A percentile compares a stretch with the other conserved stretches of the same genome.
Evolutionary conservation across 306 rosid species (phyloP).

Genomic region (Medicago ruthenica): DNA sequence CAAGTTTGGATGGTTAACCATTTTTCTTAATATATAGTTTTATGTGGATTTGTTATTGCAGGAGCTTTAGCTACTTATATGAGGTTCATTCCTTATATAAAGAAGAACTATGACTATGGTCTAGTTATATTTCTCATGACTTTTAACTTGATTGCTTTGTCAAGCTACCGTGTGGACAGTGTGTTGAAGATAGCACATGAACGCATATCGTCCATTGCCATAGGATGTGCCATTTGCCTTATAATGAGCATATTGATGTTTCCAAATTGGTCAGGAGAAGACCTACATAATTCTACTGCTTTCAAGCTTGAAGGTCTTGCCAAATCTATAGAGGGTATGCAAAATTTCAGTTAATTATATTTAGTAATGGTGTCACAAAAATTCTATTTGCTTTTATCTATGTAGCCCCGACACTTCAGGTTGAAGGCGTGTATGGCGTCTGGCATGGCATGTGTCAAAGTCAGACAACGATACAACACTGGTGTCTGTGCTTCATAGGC

Average conservation of each 20-base stretch:
- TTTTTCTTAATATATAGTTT: background rate
- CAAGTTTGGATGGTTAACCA: constrained; percentile 13
- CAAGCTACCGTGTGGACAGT: constrained; percentile 70
- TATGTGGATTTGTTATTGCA: constrained; percentile 49
- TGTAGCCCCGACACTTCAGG: background rate
- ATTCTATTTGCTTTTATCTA: constrained; percentile 4
- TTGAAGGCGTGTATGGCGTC: background rate
- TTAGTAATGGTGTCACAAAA: background rate
- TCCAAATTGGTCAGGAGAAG: constrained; percentile 97
- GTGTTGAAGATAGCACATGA: constrained; percentile 80
- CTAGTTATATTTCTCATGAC: constrained; percentile 90
- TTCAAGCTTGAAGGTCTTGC: constrained; percentile 93
- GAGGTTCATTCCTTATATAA: constrained; percentile 90
- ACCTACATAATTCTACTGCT: constrained; percentile 75
- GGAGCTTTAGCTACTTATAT: constrained; percentile 83
- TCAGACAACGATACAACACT: background rate
- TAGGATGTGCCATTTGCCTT: constrained; percentile 89
- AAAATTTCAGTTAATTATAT: background rate
- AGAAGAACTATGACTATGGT: constrained; percentile 91
- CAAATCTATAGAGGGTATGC: constrained; percentile 81
- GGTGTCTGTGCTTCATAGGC: background rate
- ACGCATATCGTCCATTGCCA: constrained; percentile 76
- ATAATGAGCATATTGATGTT: constrained; percentile 77
- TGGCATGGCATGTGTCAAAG: background rate
- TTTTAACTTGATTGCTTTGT: constrained; percentile 79